These are phyloP conservation scores for Nematodospora valgi DNA, from an alignment of 805 yeast genomes.

Conservation along the genomic window DNA sequence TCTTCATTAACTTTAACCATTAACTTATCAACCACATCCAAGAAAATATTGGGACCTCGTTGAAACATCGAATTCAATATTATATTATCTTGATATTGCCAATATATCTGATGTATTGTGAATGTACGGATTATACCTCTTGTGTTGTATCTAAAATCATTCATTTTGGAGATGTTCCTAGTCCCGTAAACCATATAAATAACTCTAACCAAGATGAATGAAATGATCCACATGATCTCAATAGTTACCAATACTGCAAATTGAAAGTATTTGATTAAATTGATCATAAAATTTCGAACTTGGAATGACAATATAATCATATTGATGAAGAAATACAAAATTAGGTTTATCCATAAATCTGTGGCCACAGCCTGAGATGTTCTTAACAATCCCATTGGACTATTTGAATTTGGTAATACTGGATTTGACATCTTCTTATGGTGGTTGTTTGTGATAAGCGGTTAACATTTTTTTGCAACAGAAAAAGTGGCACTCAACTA, in stretches of 20 bases:
- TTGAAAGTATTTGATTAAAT: background rate
- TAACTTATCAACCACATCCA: background rate
- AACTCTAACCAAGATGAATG: constrained; percentile 6
- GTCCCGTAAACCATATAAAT: constrained; percentile 5
- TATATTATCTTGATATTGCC: constrained; percentile 4
- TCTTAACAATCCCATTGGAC: constrained; percentile 3
- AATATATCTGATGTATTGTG: constrained; percentile 6
- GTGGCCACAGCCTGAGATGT: constrained; percentile 4
- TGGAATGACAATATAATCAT: constrained; percentile 6
- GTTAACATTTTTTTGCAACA: constrained; percentile 2
- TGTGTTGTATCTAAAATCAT: constrained; percentile 7
- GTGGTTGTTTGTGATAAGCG: no score
- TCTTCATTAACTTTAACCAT: background rate
- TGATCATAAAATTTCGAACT: constrained; percentile 1
- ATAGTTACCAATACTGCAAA: background rate
- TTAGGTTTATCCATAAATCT: constrained; percentile 8
- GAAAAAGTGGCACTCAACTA: no score
- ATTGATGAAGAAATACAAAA: constrained; percentile 5
- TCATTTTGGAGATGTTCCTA: constrained; percentile 1
- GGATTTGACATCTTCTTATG: no score
- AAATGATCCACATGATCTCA: constrained; percentile 3
- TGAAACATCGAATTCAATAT: constrained; percentile 4
- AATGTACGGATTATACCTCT: constrained; percentile 7
- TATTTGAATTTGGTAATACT: background rate
- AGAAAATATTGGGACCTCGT: constrained; percentile 5